Percentiles rank a stretch among this genome's conserved stretches.
These are phyloP conservation scores for Schwanniomyces occidentalis DNA, from an alignment of 805 yeast genomes.

Conservation along the genomic window DNA sequence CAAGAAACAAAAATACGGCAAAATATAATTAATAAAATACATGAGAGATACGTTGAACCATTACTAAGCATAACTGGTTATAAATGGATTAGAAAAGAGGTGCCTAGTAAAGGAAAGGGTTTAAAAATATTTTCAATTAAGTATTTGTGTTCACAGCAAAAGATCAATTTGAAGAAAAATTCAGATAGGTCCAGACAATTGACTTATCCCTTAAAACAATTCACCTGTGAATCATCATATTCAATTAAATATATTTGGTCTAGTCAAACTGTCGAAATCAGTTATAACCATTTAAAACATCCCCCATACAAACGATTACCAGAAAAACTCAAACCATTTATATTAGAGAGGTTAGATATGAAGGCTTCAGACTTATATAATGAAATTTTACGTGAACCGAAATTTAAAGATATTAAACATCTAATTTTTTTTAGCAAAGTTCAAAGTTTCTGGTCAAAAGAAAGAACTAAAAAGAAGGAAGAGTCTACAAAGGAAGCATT, in stretches of 20 bases:
- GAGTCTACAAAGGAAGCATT: constrained; percentile 19
- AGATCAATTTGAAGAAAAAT: constrained; percentile 4
- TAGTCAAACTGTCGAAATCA: constrained; percentile 12
- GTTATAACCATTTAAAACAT: constrained; percentile 13
- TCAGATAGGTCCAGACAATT: constrained; percentile 10
- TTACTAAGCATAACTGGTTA: constrained; percentile 14
- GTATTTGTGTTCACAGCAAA: constrained; percentile 18
- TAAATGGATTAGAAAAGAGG: constrained; percentile 19
- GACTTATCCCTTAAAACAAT: constrained; percentile 17
- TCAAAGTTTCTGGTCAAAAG: constrained; percentile 20
- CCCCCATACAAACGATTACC: constrained; percentile 18
- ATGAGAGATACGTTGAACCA: constrained; percentile 16
- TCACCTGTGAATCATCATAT: constrained; percentile 15
- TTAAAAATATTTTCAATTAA: constrained; percentile 16
- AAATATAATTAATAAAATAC: constrained; percentile 10
- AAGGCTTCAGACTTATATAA: constrained; percentile 17
- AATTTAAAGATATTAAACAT: constrained; percentile 13
- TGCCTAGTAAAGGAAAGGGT: constrained; percentile 17
- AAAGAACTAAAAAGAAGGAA: constrained; percentile 14
- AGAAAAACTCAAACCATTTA: constrained; percentile 16
- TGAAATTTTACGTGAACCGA: constrained; percentile 11
- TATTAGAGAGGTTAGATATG: constrained; percentile 15
- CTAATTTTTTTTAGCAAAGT: constrained; percentile 16
- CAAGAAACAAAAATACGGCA: constrained; percentile 6
- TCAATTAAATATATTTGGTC: constrained; percentile 16